Evolutionary conservation across 2,329 filamentous ascomycete species (phyloP), one percentile per base, ranked within the genome.

Genomic region (Zymoseptoria brevis): DNA sequence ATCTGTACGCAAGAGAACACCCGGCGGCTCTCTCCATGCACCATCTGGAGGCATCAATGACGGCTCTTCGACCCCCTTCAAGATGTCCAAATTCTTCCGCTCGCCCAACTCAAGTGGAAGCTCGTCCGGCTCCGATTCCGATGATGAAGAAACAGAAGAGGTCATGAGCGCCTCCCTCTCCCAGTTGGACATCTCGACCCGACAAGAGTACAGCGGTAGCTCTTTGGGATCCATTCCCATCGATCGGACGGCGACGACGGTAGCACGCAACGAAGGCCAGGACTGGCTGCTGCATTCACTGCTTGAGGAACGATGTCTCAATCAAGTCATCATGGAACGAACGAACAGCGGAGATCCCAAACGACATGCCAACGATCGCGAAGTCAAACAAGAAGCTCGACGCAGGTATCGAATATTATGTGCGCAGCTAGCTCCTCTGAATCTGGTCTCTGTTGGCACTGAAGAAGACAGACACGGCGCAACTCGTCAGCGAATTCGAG

Each of bases 251-350:
- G 57, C 49, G 16, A 22, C 41, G 8, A 22, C 30, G 49, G 58
- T 51, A 19, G 50, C 35, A 9, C 48, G 53, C 3, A 41, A 49
- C 8, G 54, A 50, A 8, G 58, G 55, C 19, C 62, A 66, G 35
- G 73, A 78, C 57, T 63, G 77, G 13, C 62, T 79, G 9, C 62
- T 80, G 4, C 77, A 79, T 64, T 73, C 77, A 1, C 62, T 80
- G 21, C 68, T 80, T 1, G 77, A 80, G 65, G 74, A 78, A 51
- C 73, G 75, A 56, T 75, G 75, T 41, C 62, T 75, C 8, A 69
- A 68, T 26, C 70, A 77, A 54, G 75, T 75, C 22, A 24, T 53
- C 7, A 26, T 9, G 22, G 51, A 53, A 29, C 51, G 51, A 3
- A 29, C n/a, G 11, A 24, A 24, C 19, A 53, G 51, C 9, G 19